Conservation (phyloP, 345 rosid genomes). For the Reutealis trisperma region DNA sequence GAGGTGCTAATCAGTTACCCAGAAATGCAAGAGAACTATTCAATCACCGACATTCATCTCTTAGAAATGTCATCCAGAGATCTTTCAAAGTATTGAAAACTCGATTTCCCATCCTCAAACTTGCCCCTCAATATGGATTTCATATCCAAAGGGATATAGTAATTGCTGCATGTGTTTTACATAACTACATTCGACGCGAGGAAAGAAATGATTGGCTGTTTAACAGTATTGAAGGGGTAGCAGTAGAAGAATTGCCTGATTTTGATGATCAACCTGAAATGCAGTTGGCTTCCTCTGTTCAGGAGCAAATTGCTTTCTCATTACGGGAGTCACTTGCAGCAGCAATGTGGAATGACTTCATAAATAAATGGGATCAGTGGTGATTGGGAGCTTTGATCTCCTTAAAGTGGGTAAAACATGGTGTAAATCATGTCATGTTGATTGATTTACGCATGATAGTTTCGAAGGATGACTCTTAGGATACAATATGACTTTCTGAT, state of each 20-base stretch:
- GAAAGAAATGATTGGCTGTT: slow-evolving; percentile 77
- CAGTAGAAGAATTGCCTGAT: slow-evolving; percentile 43
- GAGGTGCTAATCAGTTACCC: slow-evolving; percentile 66
- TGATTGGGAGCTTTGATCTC: slow-evolving; percentile 7
- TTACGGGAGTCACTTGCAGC: slow-evolving; percentile 57
- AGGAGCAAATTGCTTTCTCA: slow-evolving; percentile 51
- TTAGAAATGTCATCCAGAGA: slow-evolving; percentile 52
- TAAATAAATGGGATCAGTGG: slow-evolving; percentile 54
- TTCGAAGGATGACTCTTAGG: background rate
- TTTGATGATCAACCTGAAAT: slow-evolving; percentile 57
- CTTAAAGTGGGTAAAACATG: background rate
- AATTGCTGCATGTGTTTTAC: slow-evolving; percentile 73
- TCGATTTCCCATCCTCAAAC: slow-evolving; percentile 75
- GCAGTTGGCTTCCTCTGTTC: slow-evolving; percentile 48
- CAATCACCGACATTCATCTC: slow-evolving; percentile 67
- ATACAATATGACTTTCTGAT: background rate
- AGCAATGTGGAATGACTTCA: slow-evolving; percentile 77
- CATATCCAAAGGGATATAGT: slow-evolving; percentile 84
- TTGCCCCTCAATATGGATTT: slow-evolving; percentile 68
- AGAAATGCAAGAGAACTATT: slow-evolving; percentile 66
- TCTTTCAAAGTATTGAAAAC: slow-evolving; percentile 56
- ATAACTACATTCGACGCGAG: slow-evolving; percentile 64
- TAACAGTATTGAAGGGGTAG: slow-evolving; percentile 35
- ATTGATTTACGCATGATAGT: too few species aligned
- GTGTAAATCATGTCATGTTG: background rate